These are phyloP conservation scores for Mycena kentingensis DNA, from an alignment of 768 basidiomycete genomes.

Conservation along the genomic window DNA sequence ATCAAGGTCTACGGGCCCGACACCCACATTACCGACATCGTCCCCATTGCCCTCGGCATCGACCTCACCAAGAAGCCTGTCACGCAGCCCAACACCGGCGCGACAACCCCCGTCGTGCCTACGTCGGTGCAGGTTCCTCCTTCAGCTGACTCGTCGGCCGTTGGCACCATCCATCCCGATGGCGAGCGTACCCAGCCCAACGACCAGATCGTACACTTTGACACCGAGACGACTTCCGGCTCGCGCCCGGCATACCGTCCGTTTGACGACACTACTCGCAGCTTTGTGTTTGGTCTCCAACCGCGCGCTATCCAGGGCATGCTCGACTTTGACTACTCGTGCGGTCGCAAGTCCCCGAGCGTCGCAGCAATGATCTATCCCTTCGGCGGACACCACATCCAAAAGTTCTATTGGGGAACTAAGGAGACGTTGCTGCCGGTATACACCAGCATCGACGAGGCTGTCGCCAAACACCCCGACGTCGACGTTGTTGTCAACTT, in stretches of 20 bases:
- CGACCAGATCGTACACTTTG: conserved; percentile 92
- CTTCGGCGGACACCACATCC: conserved; percentile 99
- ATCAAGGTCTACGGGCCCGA: conserved; percentile 98
- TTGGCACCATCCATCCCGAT: conserved; percentile 75
- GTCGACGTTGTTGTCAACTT: conserved; percentile 99
- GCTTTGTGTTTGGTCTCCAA: conserved; percentile 98
- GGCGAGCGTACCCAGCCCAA: conserved; percentile 82
- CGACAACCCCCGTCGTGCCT: conserved; percentile 44
- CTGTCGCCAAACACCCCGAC: conserved; percentile 91
- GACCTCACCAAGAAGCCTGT: conserved; percentile 47
- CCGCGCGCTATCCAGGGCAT: conserved; percentile 96
- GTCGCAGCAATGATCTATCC: conserved; percentile 99
- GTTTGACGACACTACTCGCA: conserved; percentile 91
- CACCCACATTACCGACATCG: conserved; percentile 97
- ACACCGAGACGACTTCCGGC: conserved; percentile 43
- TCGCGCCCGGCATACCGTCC: conserved; percentile 82
- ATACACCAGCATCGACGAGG: conserved; percentile 90
- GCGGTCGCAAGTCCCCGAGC: conserved; percentile 85
- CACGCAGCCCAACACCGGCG: conserved; percentile 50
- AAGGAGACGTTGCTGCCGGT: conserved; percentile 98
- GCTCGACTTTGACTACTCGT: conserved; percentile 99
- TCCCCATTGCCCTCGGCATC: conserved; percentile 95
- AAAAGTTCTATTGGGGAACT: conserved; percentile 99
- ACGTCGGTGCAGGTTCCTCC: conserved; percentile 39
- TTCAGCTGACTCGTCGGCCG: conserved; percentile 42